phyloP scores from a whole-genome alignment of 768 basidiomycete species.

The Cytidiella melzeri region DNA sequence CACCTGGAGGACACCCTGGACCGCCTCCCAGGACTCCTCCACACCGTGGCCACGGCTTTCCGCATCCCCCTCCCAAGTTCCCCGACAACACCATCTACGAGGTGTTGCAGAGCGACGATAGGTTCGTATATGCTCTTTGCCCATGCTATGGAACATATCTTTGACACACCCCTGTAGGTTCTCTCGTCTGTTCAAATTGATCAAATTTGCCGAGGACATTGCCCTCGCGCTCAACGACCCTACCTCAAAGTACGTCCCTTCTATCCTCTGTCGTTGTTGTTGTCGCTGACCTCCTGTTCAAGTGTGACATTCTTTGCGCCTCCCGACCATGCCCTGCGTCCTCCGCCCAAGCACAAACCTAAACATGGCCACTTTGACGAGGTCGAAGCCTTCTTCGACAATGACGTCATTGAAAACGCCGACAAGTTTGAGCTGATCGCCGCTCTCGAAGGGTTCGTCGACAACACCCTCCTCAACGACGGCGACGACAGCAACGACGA shows the following conservation, averaged over 20 bases:
- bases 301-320: constrained; percentile 54
- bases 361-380: not conserved
- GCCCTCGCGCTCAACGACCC: constrained; percentile 35
- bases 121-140: constrained; percentile 10
- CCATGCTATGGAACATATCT: not conserved
- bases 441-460: constrained; percentile 22
- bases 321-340: constrained; percentile 38
- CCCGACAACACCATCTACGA: constrained; percentile 25
- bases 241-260: constrained; percentile 26
- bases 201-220: constrained; percentile 35
- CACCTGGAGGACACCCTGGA: not conserved
- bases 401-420: not conserved
- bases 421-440: constrained; percentile 10
- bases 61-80: constrained; percentile 5
- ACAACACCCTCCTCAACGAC: constrained; percentile 25
- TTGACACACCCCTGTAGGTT: constrained; percentile 23
- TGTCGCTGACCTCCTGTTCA: not conserved
- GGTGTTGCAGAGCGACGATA: constrained; percentile 18
- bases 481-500: constrained; percentile 33
- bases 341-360: constrained; percentile 9
- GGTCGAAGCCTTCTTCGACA: constrained; percentile 8
- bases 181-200: constrained; percentile 34
- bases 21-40: constrained; percentile 3
- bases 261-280: not conserved
- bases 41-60: not conserved